These are phyloP conservation scores for Bipolaris oryzae DNA, from an alignment of 2,329 filamentous ascomycete species.

Conservation along the genomic window DNA sequence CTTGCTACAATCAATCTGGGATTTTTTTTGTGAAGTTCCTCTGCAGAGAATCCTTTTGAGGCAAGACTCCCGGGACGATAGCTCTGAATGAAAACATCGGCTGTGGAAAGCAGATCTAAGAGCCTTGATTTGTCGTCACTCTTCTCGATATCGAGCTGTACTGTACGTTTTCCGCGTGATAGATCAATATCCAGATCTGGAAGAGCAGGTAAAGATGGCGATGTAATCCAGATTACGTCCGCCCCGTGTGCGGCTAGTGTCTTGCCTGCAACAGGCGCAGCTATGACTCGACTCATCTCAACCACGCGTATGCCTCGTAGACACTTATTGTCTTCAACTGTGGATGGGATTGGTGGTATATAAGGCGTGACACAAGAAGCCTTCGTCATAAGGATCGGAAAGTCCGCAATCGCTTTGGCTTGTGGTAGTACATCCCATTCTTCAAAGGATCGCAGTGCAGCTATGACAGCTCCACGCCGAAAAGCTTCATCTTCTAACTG, in stretches of 20 bases:
- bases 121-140: conserved; percentile 50
- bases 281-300: conserved; percentile 53
- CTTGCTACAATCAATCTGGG: conserved; percentile 58
- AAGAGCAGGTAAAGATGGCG: conserved; percentile 51
- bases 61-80: conserved; percentile 58
- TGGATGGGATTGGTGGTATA: conserved; percentile 4
- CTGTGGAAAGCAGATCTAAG: conserved; percentile 53
- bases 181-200: conserved; percentile 50
- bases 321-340: conserved; percentile 31
- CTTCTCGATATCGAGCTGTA: conserved; percentile 56
- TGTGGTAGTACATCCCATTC: conserved; percentile 61
- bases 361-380: conserved; percentile 29
- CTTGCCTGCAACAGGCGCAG: conserved; percentile 52
- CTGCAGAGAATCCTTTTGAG: conserved; percentile 50
- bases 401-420: conserved; percentile 51
- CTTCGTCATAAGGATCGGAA: conserved; percentile 55
- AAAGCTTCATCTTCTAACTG: conserved; percentile 58
- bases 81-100: conserved; percentile 62
- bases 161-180: conserved; percentile 57
- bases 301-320: conserved; percentile 52
- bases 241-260: conserved; percentile 55
- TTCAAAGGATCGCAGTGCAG: conserved; percentile 56
- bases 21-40: conserved; percentile 49
- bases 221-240: conserved; percentile 56
- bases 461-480: conserved; percentile 53